Conservation (phyloP, 768 basidiomycete species). For the Mycena alexandri region DNA sequence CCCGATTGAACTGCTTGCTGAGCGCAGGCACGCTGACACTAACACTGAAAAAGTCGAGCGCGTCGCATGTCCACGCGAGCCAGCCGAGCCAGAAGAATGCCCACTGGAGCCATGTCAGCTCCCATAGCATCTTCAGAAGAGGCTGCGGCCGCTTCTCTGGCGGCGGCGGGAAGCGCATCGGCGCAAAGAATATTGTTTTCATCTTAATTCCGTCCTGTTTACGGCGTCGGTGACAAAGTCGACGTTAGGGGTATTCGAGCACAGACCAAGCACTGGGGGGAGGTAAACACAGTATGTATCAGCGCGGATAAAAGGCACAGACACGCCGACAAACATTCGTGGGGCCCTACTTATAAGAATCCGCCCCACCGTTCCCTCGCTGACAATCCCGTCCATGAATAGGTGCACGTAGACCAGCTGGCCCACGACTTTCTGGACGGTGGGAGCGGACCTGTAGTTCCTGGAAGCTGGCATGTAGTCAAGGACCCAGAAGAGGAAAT, state of each 20-base stretch:
- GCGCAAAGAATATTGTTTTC: slow-evolving; percentile 29
- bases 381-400: slow-evolving; percentile 18
- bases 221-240: slow-evolving; percentile 7
- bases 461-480: slow-evolving; percentile 19
- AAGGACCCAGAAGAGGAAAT: slow-evolving; percentile 19
- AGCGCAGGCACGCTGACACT: slow-evolving; percentile 68
- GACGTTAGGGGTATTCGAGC: slow-evolving; percentile 16
- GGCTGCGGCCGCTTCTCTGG: slow-evolving; percentile 23
- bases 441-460: slow-evolving; percentile 9
- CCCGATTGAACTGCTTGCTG: slow-evolving; percentile 59
- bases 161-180: slow-evolving; percentile 25
- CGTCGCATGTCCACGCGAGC: slow-evolving; percentile 90
- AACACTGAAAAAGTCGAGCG: slow-evolving; percentile 88
- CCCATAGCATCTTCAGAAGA: slow-evolving; percentile 22
- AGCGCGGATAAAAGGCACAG: slow-evolving; percentile 21
- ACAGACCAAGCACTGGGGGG: too few relatives aligned
- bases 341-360: slow-evolving; percentile 28
- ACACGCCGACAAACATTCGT: slow-evolving; percentile 8
- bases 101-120: slow-evolving; percentile 33
- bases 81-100: slow-evolving; percentile 52
- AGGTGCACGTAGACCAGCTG: slow-evolving; percentile 26
- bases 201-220: slow-evolving; percentile 18
- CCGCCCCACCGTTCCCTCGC: slow-evolving; percentile 12
- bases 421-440: slow-evolving; percentile 15
- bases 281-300: slow-evolving; percentile 7